Percentiles rank a stretch among this genome's conserved stretches.
Evolutionary conservation across 768 basidiomycete genomes (phyloP).

Genomic region (Boletus insuetus): DNA sequence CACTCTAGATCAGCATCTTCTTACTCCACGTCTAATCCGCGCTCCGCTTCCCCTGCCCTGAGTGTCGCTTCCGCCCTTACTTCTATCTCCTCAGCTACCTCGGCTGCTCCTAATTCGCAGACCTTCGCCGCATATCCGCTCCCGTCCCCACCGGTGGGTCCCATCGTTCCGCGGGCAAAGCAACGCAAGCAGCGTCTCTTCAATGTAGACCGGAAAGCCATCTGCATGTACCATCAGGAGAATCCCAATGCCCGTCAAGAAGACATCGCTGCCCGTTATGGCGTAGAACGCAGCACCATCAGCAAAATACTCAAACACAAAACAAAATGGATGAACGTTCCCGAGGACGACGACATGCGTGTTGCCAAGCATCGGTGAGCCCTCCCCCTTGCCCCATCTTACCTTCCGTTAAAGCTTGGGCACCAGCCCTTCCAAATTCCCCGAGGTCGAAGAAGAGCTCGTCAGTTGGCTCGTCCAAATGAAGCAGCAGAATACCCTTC

Average conservation of each 20-base stretch:
- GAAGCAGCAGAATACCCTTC: constrained; percentile 42
- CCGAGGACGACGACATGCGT: constrained; percentile 53
- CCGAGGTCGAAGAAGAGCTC: constrained; percentile 68
- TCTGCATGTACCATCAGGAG: constrained; percentile 63
- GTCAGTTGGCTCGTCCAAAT: constrained; percentile 58
- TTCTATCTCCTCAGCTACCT: constrained; percentile 45
- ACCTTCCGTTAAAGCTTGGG: constrained; percentile 5
- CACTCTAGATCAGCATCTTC: constrained; percentile 48
- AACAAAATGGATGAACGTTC: constrained; percentile 74
- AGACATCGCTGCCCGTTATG: constrained; percentile 73
- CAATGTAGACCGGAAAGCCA: constrained; percentile 70
- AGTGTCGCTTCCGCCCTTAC: constrained; percentile 56
- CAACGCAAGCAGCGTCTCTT: constrained; percentile 73
- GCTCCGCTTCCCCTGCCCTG: constrained; percentile 60
- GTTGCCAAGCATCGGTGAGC: constrained; percentile 69
- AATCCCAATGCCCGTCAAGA: constrained; percentile 76
- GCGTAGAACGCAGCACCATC: constrained; percentile 89
- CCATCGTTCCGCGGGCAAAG: constrained; percentile 39
- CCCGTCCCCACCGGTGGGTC: constrained; percentile 26
- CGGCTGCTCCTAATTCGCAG: constrained; percentile 30
- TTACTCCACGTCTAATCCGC: constrained; percentile 45
- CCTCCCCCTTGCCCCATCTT: constrained; percentile 1
- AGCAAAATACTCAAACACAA: constrained; percentile 89
- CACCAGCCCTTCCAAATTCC: constrained; percentile 74
- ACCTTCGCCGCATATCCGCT: constrained; percentile 30